Evolutionary conservation across 345 rosid species (phyloP).

Genomic region (Gossypium raimondii): DNA sequence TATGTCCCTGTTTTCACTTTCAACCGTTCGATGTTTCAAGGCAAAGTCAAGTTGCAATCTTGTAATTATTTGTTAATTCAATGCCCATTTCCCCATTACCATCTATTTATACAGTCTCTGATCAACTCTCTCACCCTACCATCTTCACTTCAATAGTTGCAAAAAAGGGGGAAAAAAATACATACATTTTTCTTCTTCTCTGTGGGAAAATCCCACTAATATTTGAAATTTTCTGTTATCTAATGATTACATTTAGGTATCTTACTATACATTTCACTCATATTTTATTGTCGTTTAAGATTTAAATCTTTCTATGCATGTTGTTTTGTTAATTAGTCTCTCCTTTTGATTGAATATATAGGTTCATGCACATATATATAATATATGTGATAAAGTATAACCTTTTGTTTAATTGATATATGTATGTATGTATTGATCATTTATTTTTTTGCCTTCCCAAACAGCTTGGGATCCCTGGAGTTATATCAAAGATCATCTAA

Average conservation of each 20-base stretch:
- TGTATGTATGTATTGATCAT: background rate
- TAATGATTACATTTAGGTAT: constrained; percentile 33
- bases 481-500: constrained; percentile 20
- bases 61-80: constrained; percentile 34
- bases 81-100: constrained; percentile 23
- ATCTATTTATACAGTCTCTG: constrained; percentile 50
- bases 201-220: background rate
- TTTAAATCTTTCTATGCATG: constrained; percentile 7
- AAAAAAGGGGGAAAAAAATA: background rate
- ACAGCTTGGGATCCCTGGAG: constrained; percentile 47
- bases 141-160: constrained; percentile 5
- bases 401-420: background rate
- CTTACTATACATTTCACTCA: constrained; percentile 22
- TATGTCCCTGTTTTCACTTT: constrained; percentile 36
- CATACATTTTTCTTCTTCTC: constrained; percentile 4
- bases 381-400: background rate
- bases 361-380: constrained; percentile 3
- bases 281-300: no score
- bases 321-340: background rate
- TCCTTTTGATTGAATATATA: background rate
- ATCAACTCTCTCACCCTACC: constrained; percentile 19
- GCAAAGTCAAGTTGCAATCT: constrained; percentile 42
- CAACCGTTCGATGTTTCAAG: constrained; percentile 30
- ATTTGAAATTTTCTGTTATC: background rate
- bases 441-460: constrained; percentile 21